Conservation (phyloP, 176 grass and related monocot genomes). For the Themeda triandra region DNA sequence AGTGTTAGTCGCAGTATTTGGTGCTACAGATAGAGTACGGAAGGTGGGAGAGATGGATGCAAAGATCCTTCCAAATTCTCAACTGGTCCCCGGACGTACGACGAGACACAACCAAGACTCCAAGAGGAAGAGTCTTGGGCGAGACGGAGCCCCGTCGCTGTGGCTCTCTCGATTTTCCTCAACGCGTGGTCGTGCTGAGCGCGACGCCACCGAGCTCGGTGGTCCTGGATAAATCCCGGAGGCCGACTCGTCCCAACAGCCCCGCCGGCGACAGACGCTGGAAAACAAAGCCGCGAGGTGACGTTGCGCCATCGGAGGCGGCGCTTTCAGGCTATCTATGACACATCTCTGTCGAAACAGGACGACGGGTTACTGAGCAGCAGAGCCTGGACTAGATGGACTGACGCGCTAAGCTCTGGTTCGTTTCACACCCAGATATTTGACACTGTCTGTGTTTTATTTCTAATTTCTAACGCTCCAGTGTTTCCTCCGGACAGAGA, state of each 20-base stretch:
- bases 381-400: neutral
- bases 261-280: neutral
- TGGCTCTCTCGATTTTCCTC: neutral
- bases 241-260: neutral
- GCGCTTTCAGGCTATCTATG: neutral
- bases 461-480: neutral
- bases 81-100: neutral
- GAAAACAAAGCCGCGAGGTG: neutral
- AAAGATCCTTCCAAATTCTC: neutral
- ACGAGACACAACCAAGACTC: neutral
- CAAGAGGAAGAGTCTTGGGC: neutral
- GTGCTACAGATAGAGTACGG: neutral
- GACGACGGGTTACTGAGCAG: neutral
- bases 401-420: neutral
- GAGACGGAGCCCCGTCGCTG: neutral
- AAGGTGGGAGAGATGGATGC: neutral
- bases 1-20: neutral
- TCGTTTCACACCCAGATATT: constrained; percentile 37
- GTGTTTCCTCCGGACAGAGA: neutral
- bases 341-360: neutral
- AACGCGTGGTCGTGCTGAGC: neutral
- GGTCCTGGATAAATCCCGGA: neutral
- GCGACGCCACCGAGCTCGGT: neutral
- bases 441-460: neutral
- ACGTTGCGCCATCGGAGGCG: neutral